Base-by-base conservation (phyloP, 2,329 filamentous ascomycete genomes). In the Albifimbria verrucaria region DNA sequence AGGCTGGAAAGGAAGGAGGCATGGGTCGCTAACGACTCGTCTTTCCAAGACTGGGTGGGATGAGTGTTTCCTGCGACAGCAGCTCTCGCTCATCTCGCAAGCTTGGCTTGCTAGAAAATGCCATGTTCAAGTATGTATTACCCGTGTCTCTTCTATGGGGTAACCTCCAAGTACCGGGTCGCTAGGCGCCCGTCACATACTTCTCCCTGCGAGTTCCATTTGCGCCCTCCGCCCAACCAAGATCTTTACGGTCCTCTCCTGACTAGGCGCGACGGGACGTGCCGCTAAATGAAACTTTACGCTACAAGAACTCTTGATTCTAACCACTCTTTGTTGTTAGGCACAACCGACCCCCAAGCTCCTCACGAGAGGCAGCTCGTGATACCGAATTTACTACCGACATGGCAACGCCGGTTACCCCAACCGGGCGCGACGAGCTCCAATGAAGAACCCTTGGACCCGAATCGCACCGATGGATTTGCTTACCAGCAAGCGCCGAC, bases 1-100 rank as follows among this genome's bases (percentile, higher is more conserved):
- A 66, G 68, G 64, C 68, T 74, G 68, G 71, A 69, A 64, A 70
- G 70, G 62, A 72, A 71, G 63, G 67, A 67, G 55, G 61, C 69
- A 64, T 72, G 70, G 68, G 58, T 73, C 59, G 63, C 61, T 59
- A 62, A 63, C 65, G 58, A 67, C 57, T 62, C 67, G 46, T 56
- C 62, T 55, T 65, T 69, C 60, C 64, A 68, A 62, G 64, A 57
- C 53, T 65, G 55, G 50, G 52, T 62, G 60, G 63, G 59, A 60
- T 65, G 61, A 66, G 52, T 52, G 50, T 28, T 61, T 54, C 44
- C 55, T 69, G 51, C 62, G 57, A 23, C 48, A 51, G 28, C 63
- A 61, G 49, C 49, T 69, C 57, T 59, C 61, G 54, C 59, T 71
- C 49, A 68, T 72, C 52, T 68, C 69, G 50, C 62, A 58, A 52